Base-by-base conservation (phyloP, 495 filamentous ascomycete genomes). In the Daldinia childiae region DNA sequence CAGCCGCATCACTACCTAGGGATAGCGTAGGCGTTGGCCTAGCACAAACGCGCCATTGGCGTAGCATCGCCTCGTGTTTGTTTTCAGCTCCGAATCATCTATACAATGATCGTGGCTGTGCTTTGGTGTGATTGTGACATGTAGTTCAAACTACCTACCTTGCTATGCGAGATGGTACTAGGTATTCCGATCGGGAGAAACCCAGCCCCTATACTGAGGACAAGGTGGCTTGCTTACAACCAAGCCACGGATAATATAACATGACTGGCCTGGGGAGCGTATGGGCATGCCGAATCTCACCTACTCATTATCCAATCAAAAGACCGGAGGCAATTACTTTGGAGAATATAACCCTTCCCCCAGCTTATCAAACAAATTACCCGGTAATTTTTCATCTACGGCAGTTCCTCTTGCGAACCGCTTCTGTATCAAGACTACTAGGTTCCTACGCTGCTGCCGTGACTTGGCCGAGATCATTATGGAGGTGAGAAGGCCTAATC, bases 381-480 rank as follows among this genome's bases (percentile, higher is more conserved):
- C 67, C 67, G 61, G 67, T 61, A 27, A 30, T 38, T 64, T 21
- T 65, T 61, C 64, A 65, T 65, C 54, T 65, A 38, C 61, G 61
- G 67, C 67, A 70, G 61, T 70, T 70, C 50, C 51, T 9, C 21
- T 62, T 21, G 17, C 59, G 59, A 58, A 58, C 59, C 54, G 54
- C 51, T 63, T 66, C 38, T 54, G 39, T 17, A 19, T 32, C 9
- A 43, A 41, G 50, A 41, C 19, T 11, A 24, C 26, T 59, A 38
- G 41, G 6, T 11, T 55, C 34, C 45, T 14, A 43, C 9, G 9
- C 8, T 48, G 34, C 14, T 30, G n/a, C 56, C 7, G 15, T 14
- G 56, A 55, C 24, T 55, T 67, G 56, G 6, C 11, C 34, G 30
- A 60, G 24, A 24, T n/a, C n/a, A 26, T 11, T 34, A 61, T 55